Evolutionary conservation across 352 stramenopile species (phyloP), one percentile per base, ranked within the genome.

Genomic region (Phytophthora brassicae): DNA sequence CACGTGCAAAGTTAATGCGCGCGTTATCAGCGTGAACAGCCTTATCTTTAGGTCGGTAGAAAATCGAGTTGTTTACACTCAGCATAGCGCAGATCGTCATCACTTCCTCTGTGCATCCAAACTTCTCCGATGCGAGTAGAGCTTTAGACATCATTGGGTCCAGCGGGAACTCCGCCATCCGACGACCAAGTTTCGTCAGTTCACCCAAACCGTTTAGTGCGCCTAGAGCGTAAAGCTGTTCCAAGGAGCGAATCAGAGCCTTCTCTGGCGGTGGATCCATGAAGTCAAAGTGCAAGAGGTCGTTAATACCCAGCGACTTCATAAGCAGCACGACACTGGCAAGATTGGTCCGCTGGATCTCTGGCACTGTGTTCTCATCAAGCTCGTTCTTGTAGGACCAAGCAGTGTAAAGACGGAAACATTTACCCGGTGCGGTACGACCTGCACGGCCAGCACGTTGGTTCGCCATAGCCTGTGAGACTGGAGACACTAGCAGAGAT

Each of bases 281-380:
- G 64, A 99, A 99, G 76, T 99, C 98, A 64, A 99, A 99, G 67
- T 99, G 84, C 17, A 99, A 73, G 47, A 99, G 72, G 74, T 99
- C 97, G 68, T 99, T 97, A 68, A 99, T 99, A 4, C 98, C 98
- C 3, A 99, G 83, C 63, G 88, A 98, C 75, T 99, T 99, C 56
- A 99, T 92, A 68, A 99, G 89, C 35, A 99, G 78, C 54, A 99
- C 97, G 4, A 99, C 97, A 73, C 96, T 99, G 11, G 82, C 87
- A 64, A 99, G 76, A 45, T 97, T 96, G 0, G 89, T 97, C 39
- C 97, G 84, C 28, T 99, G 82, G 65, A 99, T 99, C 80, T 99
- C 97, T 0, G 98, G 97, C 68, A 99, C 98, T 0, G 94, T 99
- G 63, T 99, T 99, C 56, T 98, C 88, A 42, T 99, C 96, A 4